A percentile compares a stretch with the other conserved stretches of the same genome.
These are phyloP conservation scores for Nakazawaea wickerhamii DNA, from an alignment of 805 yeast genomes.

Conservation along the genomic window DNA sequence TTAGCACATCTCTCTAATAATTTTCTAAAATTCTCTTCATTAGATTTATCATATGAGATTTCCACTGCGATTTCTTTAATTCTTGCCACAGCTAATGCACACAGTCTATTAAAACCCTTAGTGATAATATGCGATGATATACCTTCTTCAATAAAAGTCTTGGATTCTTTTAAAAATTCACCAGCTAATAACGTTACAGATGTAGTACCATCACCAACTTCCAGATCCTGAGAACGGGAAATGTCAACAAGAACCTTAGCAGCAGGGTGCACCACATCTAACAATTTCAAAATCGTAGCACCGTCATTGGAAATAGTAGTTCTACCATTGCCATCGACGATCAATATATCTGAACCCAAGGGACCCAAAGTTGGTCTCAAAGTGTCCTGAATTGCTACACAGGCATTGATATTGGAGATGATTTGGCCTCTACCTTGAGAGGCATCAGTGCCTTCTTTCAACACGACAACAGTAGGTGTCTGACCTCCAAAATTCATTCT, in stretches of 20 bases:
- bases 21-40: slow-evolving; percentile 58
- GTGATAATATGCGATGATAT: slow-evolving; percentile 85
- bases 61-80: slow-evolving; percentile 73
- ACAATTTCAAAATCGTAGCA: slow-evolving; percentile 85
- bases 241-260: slow-evolving; percentile 94
- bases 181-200: slow-evolving; percentile 93
- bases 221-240: slow-evolving; percentile 94
- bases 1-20: slow-evolving; percentile 87
- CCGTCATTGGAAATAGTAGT: slow-evolving; percentile 98
- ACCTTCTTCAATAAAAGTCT: slow-evolving; percentile 90
- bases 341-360: slow-evolving; percentile 89
- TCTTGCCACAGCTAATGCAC: slow-evolving; percentile 65
- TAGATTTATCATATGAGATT: slow-evolving; percentile 41
- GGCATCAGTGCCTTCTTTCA: slow-evolving; percentile 96
- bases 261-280: slow-evolving; percentile 98
- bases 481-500: slow-evolving; percentile 87
- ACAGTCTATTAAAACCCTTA: slow-evolving; percentile 84
- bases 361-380: slow-evolving; percentile 95
- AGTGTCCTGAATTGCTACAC: slow-evolving; percentile 95
- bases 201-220: slow-evolving; percentile 98
- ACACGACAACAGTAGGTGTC: slow-evolving; percentile 96
- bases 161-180: slow-evolving; percentile 87
- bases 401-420: slow-evolving; percentile 92
- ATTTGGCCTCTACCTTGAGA: slow-evolving; percentile 97
- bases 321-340: slow-evolving; percentile 76